These are phyloP conservation scores for Suzukiozyma palmioleophila DNA, from an alignment of 1,139 yeast species.

Conservation along the genomic window DNA sequence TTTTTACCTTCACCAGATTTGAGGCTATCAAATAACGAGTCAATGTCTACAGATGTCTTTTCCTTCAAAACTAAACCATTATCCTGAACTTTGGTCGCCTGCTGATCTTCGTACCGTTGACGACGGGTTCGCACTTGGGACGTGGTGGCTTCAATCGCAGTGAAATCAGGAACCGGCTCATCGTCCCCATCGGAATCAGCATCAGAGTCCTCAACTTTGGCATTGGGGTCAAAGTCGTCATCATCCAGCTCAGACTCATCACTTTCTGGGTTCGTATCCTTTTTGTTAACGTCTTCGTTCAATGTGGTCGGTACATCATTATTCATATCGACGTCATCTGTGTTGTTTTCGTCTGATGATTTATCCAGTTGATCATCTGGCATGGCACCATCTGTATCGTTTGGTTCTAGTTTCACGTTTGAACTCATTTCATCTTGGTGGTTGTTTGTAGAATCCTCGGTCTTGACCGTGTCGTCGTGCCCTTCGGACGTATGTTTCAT, in stretches of 20 bases:
- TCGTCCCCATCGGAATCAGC: constrained; percentile 22
- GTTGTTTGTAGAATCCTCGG: neutral
- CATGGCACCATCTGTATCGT: neutral
- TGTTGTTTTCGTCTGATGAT: constrained; percentile 1
- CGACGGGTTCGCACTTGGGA: constrained; percentile 38
- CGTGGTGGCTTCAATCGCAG: constrained; percentile 27
- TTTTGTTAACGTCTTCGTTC: constrained; percentile 9
- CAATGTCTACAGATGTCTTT: constrained; percentile 28
- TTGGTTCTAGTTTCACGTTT: neutral
- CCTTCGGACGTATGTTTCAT: too few species aligned
- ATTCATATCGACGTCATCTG: constrained; percentile 5
- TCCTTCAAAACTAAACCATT: constrained; percentile 26
- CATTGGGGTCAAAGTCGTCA: constrained; percentile 56
- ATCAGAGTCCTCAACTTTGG: constrained; percentile 18
- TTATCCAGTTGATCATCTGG: neutral
- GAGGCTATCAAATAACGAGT: constrained; percentile 30
- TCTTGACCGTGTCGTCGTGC: too few species aligned
- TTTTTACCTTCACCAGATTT: constrained; percentile 13
- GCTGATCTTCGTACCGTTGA: constrained; percentile 22
- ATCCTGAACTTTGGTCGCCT: constrained; percentile 7
- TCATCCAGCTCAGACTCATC: constrained; percentile 59
- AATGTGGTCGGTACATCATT: neutral
- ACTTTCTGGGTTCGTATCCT: constrained; percentile 11
- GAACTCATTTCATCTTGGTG: neutral
- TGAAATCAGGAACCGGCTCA: constrained; percentile 30